Percentiles rank a stretch among this genome's conserved stretches.
These are phyloP conservation scores for Parsonsia alboflavescens DNA, from an alignment of 257 asterid genomes.

Conservation along the genomic window DNA sequence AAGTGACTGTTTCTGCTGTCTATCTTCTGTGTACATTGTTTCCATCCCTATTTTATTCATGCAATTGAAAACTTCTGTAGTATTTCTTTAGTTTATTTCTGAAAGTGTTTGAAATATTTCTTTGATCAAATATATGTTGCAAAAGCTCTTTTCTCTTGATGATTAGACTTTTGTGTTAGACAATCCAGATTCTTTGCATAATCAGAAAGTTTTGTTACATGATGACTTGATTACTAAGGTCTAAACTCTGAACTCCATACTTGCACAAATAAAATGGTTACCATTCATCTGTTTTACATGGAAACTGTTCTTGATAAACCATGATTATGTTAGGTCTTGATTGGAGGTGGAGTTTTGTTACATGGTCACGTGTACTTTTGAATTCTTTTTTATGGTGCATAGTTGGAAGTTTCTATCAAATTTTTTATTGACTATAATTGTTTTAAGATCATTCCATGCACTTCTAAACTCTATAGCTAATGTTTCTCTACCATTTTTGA, in stretches of 20 bases:
- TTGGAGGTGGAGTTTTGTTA: not conserved
- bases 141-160: conserved; percentile 90
- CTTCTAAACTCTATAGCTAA: too few species aligned
- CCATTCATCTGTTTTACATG: not conserved
- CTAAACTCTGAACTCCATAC: conserved; percentile 12
- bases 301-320: not conserved
- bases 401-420: too few species aligned
- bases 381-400: too few species aligned
- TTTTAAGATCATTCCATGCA: too few species aligned
- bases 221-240: conserved; percentile 97
- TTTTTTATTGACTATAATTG: too few species aligned
- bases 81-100: not conserved
- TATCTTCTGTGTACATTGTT: not conserved
- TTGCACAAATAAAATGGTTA: not conserved
- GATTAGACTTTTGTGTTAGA: conserved; percentile 93
- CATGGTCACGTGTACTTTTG: too few species aligned
- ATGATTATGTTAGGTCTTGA: not conserved
- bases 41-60: not conserved
- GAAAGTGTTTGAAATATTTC: not conserved
- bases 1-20: conserved; percentile 9
- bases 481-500: too few species aligned
- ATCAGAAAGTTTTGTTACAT: conserved; percentile 90
- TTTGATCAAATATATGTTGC: conserved; percentile 72
- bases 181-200: conserved; percentile 88
- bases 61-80: too few species aligned